Percentiles rank a stretch among this genome's conserved stretches.
Evolutionary conservation across 1,284 basidiomycete species (phyloP).

Genomic region (Ceratobasidium sp.): DNA sequence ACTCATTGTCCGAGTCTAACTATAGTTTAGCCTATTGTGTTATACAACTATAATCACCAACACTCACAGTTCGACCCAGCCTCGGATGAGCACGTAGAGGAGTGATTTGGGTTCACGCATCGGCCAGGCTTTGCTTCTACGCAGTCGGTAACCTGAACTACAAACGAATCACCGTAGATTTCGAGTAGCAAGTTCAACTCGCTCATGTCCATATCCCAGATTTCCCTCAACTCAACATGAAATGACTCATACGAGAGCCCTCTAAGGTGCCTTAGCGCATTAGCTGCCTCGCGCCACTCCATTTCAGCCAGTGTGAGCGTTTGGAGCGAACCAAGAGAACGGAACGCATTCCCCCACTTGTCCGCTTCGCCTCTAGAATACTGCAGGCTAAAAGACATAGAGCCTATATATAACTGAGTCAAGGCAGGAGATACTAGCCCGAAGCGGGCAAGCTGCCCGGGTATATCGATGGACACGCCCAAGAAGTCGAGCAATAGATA

Average conservation of each 20-base stretch:
- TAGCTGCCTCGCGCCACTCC: not conserved
- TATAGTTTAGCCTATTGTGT: no score
- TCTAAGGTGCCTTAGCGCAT: not conserved
- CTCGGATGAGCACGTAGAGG: not conserved
- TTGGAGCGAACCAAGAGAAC: not conserved
- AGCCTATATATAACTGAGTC: not conserved
- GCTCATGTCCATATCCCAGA: not conserved
- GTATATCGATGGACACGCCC: not conserved
- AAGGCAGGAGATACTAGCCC: not conserved
- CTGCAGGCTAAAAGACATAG: not conserved
- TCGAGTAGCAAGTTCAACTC: not conserved
- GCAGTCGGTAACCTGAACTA: not conserved
- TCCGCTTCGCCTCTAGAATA: not conserved
- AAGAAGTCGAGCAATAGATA: slow-evolving; percentile 4
- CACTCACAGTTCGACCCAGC: slow-evolving; percentile 7
- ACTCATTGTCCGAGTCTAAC: slow-evolving; percentile 14
- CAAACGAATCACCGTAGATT: not conserved
- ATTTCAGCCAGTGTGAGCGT: not conserved
- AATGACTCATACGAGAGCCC: not conserved
- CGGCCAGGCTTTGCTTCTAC: not conserved
- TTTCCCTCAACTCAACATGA: not conserved
- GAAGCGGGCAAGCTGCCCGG: not conserved
- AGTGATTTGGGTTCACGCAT: not conserved
- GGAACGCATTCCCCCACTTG: not conserved
- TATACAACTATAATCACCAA: no score